Percentiles rank a stretch among this genome's conserved stretches.
Conservation (phyloP, 2,329 filamentous ascomycete species). For the Aotearoamyces nothofagi region DNA sequence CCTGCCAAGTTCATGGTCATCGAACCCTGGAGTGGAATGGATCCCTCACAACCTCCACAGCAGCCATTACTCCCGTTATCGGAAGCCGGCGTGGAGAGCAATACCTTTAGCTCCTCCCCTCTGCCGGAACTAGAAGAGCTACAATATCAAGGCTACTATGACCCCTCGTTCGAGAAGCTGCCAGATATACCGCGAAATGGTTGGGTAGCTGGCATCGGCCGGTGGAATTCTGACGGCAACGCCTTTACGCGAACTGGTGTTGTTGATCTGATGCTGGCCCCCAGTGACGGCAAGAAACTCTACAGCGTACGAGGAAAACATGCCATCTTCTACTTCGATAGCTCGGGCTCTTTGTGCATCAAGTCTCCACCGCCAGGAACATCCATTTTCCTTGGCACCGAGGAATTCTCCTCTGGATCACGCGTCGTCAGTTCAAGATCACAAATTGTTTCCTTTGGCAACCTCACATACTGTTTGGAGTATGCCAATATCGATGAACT, state of each 20-base stretch:
- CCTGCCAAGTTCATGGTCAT: background rate
- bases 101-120: too few relatives aligned
- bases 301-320: slow-evolving; percentile 3
- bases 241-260: slow-evolving; percentile 1
- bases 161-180: slow-evolving; percentile 4
- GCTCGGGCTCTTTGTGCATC: slow-evolving; percentile 2
- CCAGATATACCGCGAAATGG: slow-evolving; percentile 2
- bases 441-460: slow-evolving; percentile 4
- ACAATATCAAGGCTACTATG: slow-evolving; percentile 3
- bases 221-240: slow-evolving; percentile 2
- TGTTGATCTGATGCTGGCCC: slow-evolving; percentile 4
- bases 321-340: slow-evolving; percentile 3
- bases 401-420: slow-evolving; percentile 4
- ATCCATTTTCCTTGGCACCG: slow-evolving; percentile 2
- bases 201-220: slow-evolving; percentile 3
- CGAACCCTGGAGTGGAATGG: background rate
- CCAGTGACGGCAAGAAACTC: background rate
- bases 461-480: slow-evolving; percentile 3
- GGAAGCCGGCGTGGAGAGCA: too few relatives aligned
- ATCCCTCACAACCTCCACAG: too few relatives aligned
- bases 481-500: too few relatives aligned
- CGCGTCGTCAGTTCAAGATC: slow-evolving; percentile 4
- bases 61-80: too few relatives aligned
- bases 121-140: too few relatives aligned
- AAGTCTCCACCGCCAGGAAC: background rate